Base-by-base conservation (phyloP, 305 asterid species). In the Fraxinus dipetala region DNA sequence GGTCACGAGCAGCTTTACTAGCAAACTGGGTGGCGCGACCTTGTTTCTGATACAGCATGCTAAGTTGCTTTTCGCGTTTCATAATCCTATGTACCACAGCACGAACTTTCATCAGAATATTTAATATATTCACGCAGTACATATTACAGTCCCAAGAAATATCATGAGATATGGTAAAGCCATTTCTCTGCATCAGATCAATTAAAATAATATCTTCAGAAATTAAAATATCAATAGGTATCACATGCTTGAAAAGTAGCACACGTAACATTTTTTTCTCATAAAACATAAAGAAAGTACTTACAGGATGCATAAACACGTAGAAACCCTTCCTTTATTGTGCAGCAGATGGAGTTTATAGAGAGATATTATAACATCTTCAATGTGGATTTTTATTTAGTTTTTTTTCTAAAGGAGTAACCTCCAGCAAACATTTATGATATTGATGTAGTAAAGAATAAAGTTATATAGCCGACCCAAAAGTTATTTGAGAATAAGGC, bases 11-110 rank as follows among this genome's bases (percentile, higher is more conserved):
- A 88, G 96, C 96, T 91, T 93, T 93, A 87, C 84, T 86, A 54
- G 91, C 88, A 89, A 96, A 96, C 87, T 94, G 99, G 74, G 99
- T 91, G 26, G 99, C 98, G 85, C 99, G 99, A 11, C 99, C 99
- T 87, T 94, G 98, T 88, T 96, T 96, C 88, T 96, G 99, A 88
- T 96, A 96, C 79, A 96, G 91, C 86, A 96, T 92, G 92, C 99
- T 96, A 84, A 96, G 99, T 90, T 93, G 93, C 88, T 96, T 96
- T 89, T 96, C 99, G 63, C 98, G 93, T 30, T 94, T 97, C 97
- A 90, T 96, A 82, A 96, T 94, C 88, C 99, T 96, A 84, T 80
- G 86, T 16, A 56, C 54, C 61, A 89, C 16, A 20, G 40, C 72
- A 28, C 4, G 3, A 24, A 34, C 34, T 51, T 79, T n/a, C 48